phyloP scores from a whole-genome alignment of 1,139 yeast species.

The Pichia sp. region DNA sequence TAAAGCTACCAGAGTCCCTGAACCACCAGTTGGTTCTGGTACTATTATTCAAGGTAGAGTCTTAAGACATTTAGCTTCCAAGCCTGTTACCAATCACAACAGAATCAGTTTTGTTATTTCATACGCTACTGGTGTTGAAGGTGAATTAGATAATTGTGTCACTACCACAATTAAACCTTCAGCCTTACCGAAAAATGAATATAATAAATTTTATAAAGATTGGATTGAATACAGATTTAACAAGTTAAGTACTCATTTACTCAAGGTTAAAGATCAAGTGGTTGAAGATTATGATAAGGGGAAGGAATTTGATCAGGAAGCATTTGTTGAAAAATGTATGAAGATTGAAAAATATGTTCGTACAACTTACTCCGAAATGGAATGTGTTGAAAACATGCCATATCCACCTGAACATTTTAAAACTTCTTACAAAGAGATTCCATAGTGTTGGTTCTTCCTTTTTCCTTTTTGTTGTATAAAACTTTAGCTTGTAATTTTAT shows the following conservation, averaged over 20 bases:
- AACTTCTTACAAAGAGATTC: conserved; percentile 20
- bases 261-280: conserved; percentile 26
- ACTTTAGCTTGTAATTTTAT: no score
- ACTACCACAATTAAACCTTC: conserved; percentile 34
- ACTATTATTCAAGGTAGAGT: conserved; percentile 36
- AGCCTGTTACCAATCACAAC: conserved; percentile 33
- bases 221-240: conserved; percentile 34
- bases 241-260: conserved; percentile 33
- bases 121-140: conserved; percentile 30
- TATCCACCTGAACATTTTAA: conserved; percentile 27
- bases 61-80: conserved; percentile 33
- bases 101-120: conserved; percentile 30
- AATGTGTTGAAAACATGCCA: conserved; percentile 26
- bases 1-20: no score
- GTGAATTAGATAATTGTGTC: no score
- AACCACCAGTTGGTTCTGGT: no score
- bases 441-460: background rate
- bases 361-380: conserved; percentile 27
- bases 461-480: background rate
- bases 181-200: conserved; percentile 32
- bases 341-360: conserved; percentile 25
- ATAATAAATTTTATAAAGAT: conserved; percentile 33
- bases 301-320: conserved; percentile 24
- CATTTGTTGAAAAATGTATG: conserved; percentile 21
- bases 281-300: conserved; percentile 19